A percentile compares a stretch with the other conserved stretches of the same genome.
phyloP scores from a whole-genome alignment of 331 rosid genomes.

The Acacia pycnantha region DNA sequence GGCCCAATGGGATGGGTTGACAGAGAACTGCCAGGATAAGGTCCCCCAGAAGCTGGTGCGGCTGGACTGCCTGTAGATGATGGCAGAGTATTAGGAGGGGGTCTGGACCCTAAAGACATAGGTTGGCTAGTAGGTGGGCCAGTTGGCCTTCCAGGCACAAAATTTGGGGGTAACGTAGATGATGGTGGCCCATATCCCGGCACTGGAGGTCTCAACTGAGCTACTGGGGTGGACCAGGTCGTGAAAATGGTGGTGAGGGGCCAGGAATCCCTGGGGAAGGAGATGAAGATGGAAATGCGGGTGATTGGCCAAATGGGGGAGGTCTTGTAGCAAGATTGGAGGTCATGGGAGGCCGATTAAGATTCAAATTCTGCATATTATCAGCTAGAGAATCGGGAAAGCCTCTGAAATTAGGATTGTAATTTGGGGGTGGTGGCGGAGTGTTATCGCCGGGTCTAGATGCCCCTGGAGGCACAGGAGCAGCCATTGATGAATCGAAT shows the following conservation, averaged over 20 bases:
- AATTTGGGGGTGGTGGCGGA: conserved; percentile 59
- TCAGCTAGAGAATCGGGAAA: conserved; percentile 51
- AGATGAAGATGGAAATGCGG: conserved; percentile 53
- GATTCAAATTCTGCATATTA: conserved; percentile 65
- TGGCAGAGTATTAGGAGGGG: conserved; percentile 48
- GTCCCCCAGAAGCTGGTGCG: conserved; percentile 45
- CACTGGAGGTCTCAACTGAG: conserved; percentile 48
- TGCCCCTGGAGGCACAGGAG: conserved; percentile 93
- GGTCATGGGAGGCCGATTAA: conserved; percentile 67
- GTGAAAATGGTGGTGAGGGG: conserved; percentile 49
- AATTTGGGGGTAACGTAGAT: conserved; percentile 48
- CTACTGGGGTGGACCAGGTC: conserved; percentile 74
- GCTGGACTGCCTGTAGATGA: conserved; percentile 35
- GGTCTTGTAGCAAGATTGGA: conserved; percentile 71
- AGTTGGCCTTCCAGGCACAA: conserved; percentile 49
- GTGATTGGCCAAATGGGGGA: conserved; percentile 71
- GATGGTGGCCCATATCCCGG: conserved; percentile 55
- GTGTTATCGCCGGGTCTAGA: conserved; percentile 66
- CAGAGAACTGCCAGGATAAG: conserved; percentile 48
- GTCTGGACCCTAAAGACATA: conserved; percentile 57
- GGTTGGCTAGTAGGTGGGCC: conserved; percentile 79
- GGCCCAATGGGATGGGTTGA: conserved; percentile 42
- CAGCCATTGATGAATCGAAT: conserved; percentile 62
- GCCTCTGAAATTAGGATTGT: conserved; percentile 45
- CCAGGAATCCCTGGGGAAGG: conserved; percentile 47